Evolutionary conservation across 495 filamentous ascomycete genomes (phyloP), one percentile per base, ranked within the genome.

Genomic region (Recurvomyces mirabilis): DNA sequence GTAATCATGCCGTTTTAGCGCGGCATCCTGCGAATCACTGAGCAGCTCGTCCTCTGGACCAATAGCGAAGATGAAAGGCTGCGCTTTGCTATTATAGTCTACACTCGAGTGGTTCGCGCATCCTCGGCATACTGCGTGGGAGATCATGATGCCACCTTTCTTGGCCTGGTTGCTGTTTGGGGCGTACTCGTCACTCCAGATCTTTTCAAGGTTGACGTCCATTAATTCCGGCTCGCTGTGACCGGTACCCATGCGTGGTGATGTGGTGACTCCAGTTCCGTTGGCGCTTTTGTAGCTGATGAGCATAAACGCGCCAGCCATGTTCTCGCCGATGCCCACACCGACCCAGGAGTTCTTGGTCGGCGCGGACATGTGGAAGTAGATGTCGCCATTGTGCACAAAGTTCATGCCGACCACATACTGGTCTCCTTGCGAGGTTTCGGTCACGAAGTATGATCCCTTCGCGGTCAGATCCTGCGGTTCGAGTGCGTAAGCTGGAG

Each of bases 11-110:
- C 71, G 61, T 29, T 68, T 61, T 11, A 77, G 57, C 17, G 50
- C 56, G 0, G 68, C 72, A 9, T 62, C 54, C 1, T 47, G 47
- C 20, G 62, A 57, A 52, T 76, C 61, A 20, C 55, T 62, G 10
- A 56, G 52, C 9, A 73, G 46, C 20, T 54, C 43, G 22, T 52
- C 51, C 22, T 60, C 51, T 23, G 46, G 51, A 5, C 77, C 78
- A 12, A 69, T 52, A 11, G 70, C 77, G 49, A 71, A 82, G 32
- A 78, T 71, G 59, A 77, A 71, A 11, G 64, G 55, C 37, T 70
- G 61, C 1, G 58, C 34, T 1, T 54, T 63, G 35, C 55, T 65
- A 22, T 34, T 52, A 4, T 64, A 51, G 49, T 70, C 58, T 14
- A 74, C 49, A 18, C 49, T 43, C 17, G 61, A 56, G 67, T 68